Percentiles rank a stretch among this genome's conserved stretches.
phyloP scores from a whole-genome alignment of 768 basidiomycete species.

The Trametes maxima region DNA sequence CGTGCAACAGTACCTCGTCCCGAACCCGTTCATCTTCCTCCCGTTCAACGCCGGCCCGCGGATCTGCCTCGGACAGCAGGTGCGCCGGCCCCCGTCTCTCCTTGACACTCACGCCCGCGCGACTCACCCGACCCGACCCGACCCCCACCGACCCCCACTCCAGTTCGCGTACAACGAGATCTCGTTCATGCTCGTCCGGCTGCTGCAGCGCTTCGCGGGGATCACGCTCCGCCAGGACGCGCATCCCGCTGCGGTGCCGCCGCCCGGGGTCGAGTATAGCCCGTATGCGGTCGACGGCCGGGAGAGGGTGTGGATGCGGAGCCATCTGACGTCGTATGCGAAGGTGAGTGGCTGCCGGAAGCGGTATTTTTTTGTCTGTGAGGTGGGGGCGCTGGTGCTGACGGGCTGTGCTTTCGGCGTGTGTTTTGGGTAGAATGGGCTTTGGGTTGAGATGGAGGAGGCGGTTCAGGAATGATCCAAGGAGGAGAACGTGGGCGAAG shows the following conservation, averaged over 20 bases:
- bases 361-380: not conserved
- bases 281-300: constrained; percentile 38
- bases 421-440: constrained; percentile 30
- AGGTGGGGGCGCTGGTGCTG: not conserved
- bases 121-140: too few species aligned
- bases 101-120: not conserved
- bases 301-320: constrained; percentile 50
- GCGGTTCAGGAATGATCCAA: constrained; percentile 7
- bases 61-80: constrained; percentile 28
- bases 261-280: constrained; percentile 41
- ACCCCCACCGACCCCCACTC: not conserved
- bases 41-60: constrained; percentile 30
- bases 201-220: constrained; percentile 55
- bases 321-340: constrained; percentile 59
- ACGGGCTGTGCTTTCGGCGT: not conserved
- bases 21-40: constrained; percentile 57
- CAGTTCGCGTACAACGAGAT: constrained; percentile 69
- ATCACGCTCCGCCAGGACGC: constrained; percentile 50
- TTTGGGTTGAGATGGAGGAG: constrained; percentile 42
- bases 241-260: constrained; percentile 44
- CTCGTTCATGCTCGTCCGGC: constrained; percentile 62
- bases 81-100: not conserved
- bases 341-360: constrained; percentile 40
- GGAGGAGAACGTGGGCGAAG: not conserved
- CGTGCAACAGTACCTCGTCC: constrained; percentile 53